These are phyloP conservation scores for Begonia loranthoides DNA, from an alignment of 306 rosid genomes.

Conservation along the genomic window DNA sequence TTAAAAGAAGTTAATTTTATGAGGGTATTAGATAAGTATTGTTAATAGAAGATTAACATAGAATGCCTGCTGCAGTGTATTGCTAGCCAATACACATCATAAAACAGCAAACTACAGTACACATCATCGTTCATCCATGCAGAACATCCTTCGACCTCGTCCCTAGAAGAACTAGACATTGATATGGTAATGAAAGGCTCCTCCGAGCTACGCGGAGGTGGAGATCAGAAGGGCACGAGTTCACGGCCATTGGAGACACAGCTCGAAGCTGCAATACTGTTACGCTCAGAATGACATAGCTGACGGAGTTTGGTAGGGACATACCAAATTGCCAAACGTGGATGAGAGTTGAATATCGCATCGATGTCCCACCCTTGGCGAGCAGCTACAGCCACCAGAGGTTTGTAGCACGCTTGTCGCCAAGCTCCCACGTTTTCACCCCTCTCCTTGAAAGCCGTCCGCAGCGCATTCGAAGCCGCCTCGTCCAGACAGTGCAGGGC, in stretches of 20 bases:
- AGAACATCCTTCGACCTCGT: too few relatives aligned
- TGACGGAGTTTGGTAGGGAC: conserved; percentile 93
- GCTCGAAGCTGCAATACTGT: conserved; percentile 40
- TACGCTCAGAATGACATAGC: conserved; percentile 78
- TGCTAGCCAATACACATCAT: too few relatives aligned
- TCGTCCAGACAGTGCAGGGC: conserved; percentile 83
- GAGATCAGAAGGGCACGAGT: conserved; percentile 24
- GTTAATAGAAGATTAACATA: too few relatives aligned
- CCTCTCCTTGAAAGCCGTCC: conserved; percentile 56
- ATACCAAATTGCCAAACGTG: conserved; percentile 79
- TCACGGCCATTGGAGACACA: conserved; percentile 27
- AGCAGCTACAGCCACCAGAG: conserved; percentile 64
- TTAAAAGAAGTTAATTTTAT: too few relatives aligned
- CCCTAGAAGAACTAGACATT: too few relatives aligned
- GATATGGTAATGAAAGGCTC: too few relatives aligned
- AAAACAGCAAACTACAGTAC: too few relatives aligned
- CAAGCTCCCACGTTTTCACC: conserved; percentile 87
- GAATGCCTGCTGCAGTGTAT: too few relatives aligned
- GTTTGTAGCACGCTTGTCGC: conserved; percentile 83
- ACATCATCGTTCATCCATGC: too few relatives aligned
- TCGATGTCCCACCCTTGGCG: conserved; percentile 90
- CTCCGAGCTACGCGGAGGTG: too few relatives aligned
- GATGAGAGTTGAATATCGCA: conserved; percentile 75
- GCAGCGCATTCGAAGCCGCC: conserved; percentile 51
- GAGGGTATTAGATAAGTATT: too few relatives aligned